These are phyloP conservation scores for Ocimum tenuiflorum DNA, from an alignment of 257 asterid genomes.

Conservation along the genomic window DNA sequence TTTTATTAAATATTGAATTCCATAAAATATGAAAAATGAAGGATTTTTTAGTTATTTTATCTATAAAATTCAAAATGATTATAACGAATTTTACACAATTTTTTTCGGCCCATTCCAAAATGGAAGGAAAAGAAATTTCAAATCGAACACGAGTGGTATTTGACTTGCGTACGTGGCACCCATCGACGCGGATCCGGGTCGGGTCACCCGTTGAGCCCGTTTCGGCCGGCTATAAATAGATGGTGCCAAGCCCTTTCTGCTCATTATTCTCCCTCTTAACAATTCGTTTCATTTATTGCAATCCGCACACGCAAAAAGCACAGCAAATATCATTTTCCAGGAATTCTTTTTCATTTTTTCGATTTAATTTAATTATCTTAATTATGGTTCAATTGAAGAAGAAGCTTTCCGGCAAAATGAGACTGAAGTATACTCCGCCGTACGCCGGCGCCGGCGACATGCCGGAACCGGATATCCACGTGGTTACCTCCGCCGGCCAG, in stretches of 20 bases:
- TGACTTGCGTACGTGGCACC: neutral
- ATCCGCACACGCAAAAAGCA: neutral
- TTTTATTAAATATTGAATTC: no score
- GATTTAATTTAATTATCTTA: neutral
- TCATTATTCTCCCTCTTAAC: neutral
- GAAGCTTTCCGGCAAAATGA: constrained; percentile 30
- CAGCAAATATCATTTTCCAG: neutral
- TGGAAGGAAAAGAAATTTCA: no score
- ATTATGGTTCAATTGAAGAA: constrained; percentile 41
- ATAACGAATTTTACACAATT: no score
- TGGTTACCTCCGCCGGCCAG: constrained; percentile 54
- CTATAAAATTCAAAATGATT: no score
- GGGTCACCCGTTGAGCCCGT: neutral
- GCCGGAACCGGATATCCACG: constrained; percentile 45
- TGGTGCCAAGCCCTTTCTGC: neutral
- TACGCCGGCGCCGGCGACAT: constrained; percentile 30
- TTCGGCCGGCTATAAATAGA: constrained; percentile 18
- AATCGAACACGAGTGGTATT: neutral
- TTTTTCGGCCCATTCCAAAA: no score
- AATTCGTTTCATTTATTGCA: neutral
- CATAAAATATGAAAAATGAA: no score
- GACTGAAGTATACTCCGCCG: constrained; percentile 16
- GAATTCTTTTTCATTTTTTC: neutral
- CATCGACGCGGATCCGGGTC: constrained; percentile 14
- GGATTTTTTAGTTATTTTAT: no score